Base-by-base conservation (phyloP, 768 basidiomycete genomes). In the Clathrus columnatus region DNA sequence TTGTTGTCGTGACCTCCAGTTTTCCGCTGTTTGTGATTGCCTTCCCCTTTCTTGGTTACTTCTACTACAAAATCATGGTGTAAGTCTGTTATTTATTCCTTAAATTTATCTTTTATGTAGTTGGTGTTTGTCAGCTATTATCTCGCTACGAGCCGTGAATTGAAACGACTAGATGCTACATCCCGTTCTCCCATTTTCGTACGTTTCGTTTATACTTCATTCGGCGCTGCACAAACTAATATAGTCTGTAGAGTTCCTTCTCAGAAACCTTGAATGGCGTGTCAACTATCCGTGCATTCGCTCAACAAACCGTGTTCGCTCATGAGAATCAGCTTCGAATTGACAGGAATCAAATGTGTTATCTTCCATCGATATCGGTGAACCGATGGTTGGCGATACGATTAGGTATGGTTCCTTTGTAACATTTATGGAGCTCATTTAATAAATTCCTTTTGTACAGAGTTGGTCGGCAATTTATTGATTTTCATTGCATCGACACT, bases 181-280 rank as follows among this genome's bases (percentile, higher is more conserved):
- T 90, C 90, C 5, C 83, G 88, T 36, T 91, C 89, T 0, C 93
- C 94, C 1, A 91, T 98, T 57, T 94, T 95, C 67, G 85, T 55
- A 27, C 24, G 70, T 14, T 72, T 70, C 68, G 60, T 61, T 54
- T 57, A 60, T 49, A 61, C 56, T 50, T 20, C 3, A 7, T 27
- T 23, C 28, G 26, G 24, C 17, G 16, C 4, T 50, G 24, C 14
- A 20, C 14, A 26, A 7, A 30, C 28, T 10, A 4, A 10, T 10
- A 10, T 48, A 10, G 16, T 17, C 49, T 3, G 17, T 18, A 55
- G 54, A 20, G 85, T 0, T 87, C 85, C 83, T 90, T 90, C 65
- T 85, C 85, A 1, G 89, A 90, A 65, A 84, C 80, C 2, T 70
- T 83, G 32, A 76, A 79, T 2, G 91, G 91, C 5, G 68, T 91